These are phyloP conservation scores for Agaricus subrufescens DNA, from an alignment of 768 basidiomycete genomes.

Conservation along the genomic window DNA sequence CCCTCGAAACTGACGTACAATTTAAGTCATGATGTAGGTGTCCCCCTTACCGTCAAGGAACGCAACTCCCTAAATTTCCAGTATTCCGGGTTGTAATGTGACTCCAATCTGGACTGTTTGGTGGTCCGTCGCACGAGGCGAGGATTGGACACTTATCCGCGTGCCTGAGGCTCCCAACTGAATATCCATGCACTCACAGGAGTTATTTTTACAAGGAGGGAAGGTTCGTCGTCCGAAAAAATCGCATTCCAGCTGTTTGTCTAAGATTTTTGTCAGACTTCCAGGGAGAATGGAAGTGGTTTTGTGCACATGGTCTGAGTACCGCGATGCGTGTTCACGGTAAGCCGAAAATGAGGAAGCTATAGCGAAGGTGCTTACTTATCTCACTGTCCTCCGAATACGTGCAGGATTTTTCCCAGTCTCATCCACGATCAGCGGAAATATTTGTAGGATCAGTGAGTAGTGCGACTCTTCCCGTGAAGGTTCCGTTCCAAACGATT, in stretches of 20 bases:
- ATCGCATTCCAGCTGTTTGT: not conserved
- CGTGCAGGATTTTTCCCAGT: not conserved
- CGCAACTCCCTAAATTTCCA: not conserved
- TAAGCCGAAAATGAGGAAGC: not conserved
- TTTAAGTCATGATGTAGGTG: not conserved
- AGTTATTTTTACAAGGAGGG: no score
- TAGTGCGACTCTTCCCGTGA: not conserved
- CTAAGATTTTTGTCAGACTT: not conserved
- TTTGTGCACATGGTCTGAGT: not conserved
- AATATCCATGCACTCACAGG: no score
- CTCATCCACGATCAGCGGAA: not conserved
- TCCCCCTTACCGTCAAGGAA: not conserved
- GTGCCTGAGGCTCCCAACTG: not conserved
- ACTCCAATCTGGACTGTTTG: not conserved
- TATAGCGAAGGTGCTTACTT: not conserved
- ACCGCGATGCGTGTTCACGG: not conserved
- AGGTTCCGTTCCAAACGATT: no score
- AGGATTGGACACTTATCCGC: no score
- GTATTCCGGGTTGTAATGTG: not conserved
- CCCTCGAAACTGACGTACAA: slow-evolving; percentile 7
- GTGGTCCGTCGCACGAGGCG: not conserved
- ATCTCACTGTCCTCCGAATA: not conserved
- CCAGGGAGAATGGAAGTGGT: not conserved
- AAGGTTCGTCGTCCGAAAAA: no score
- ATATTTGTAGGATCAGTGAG: not conserved